Percentiles rank a stretch among this genome's conserved stretches.
phyloP scores from a whole-genome alignment of 371 early-diverging fungal species.

The Capniomyces stellatus region DNA sequence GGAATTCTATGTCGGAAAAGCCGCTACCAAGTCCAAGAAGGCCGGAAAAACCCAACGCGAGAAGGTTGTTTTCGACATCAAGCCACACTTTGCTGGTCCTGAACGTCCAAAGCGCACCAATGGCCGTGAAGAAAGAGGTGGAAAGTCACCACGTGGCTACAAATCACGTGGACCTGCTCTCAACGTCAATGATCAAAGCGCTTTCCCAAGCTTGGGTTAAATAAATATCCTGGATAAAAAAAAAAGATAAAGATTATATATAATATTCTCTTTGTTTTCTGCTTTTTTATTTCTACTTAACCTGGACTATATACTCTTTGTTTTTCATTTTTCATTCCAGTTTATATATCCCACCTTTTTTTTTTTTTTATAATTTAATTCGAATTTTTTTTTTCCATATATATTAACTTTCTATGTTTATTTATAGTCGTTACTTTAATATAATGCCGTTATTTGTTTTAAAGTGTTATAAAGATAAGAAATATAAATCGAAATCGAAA shows the following conservation, averaged over 20 bases:
- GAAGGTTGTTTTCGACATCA: not conserved
- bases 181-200: constrained; percentile 22
- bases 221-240: not conserved
- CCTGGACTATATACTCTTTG: not conserved
- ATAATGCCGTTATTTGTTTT: too few species aligned
- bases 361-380: not conserved
- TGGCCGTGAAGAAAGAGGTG: not conserved
- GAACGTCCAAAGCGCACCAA: constrained; percentile 3
- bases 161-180: not conserved
- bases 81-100: not conserved
- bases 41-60: constrained; percentile 9
- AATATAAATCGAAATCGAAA: too few species aligned
- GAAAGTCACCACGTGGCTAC: not conserved
- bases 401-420: not conserved
- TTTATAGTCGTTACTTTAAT: too few species aligned
- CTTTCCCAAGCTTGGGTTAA: constrained; percentile 19
- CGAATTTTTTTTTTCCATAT: not conserved
- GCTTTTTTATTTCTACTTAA: not conserved
- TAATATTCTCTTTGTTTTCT: not conserved
- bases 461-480: too few species aligned
- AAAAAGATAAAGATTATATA: too few species aligned
- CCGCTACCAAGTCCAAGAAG: constrained; percentile 15
- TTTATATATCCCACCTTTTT: not conserved
- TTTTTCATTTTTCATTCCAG: not conserved
- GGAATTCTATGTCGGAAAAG: constrained; percentile 12